Evolutionary conservation across 352 stramenopile species (phyloP), one percentile per base, ranked within the genome.

Genomic region (Globisporangium takayamanum): DNA sequence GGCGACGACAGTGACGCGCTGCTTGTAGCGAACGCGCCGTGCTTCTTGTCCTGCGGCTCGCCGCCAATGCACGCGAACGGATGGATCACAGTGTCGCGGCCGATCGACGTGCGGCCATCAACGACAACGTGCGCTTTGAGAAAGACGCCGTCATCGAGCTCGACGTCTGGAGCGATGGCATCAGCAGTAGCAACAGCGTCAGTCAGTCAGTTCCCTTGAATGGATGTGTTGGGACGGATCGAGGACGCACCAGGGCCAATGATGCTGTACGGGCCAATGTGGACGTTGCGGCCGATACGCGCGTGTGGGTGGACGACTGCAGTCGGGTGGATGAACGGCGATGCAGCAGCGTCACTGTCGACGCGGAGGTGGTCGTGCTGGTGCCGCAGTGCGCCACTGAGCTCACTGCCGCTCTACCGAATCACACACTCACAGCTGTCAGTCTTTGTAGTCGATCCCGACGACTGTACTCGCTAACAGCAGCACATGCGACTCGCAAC

Each of bases 11-110:
- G n/a, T n/a, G 28, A 39, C 33, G 33, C 33, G 11, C 1, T 11
- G 33, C 33, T 39, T 7, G 33, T 7, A 0, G 51, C 28, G 0
- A 49, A 18, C 20, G 36, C 44, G 14, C 28, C 48, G 39, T 51
- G 82, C 52, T 94, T 94, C 64, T 91, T 94, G 64, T 94, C 84
- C 57, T 94, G 84, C 20, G 84, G 80, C 22, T 84, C 72, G 5
- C 78, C 84, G 6, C 84, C 84, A 50, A 94, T 65, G 49, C 79
- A 87, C 26, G 80, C 84, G 59, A 94, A 94, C 45, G 84, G 75
- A 41, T 90, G 70, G 14, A 94, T 59, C 11, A 80, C 58, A 12
- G 81, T 90, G 49, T 73, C 73, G 12, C 56, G 57, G 5, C 81
- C 82, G 20, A 92, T 67, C 4, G 60, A 62, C 3, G 84, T 94